Conservation (phyloP, 306 rosid species). For the Hippophae tibetana region DNA sequence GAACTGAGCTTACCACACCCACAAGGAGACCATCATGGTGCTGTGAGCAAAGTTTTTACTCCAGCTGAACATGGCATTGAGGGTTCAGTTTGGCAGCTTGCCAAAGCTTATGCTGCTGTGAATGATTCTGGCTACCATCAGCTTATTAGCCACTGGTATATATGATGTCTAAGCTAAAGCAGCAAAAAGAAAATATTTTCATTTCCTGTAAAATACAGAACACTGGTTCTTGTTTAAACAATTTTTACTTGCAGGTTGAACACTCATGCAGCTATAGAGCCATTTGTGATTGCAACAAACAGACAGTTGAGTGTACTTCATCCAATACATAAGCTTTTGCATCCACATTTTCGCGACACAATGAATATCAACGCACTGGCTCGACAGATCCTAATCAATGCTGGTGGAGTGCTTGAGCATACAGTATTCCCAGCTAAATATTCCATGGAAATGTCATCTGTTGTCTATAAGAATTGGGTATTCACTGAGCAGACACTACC, state of each 20-base stretch:
- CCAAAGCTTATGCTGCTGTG: slow-evolving; percentile 83
- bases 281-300: slow-evolving; percentile 72
- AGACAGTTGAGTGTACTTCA: slow-evolving; percentile 76
- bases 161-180: neutral
- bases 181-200: neutral
- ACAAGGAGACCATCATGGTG: slow-evolving; percentile 64
- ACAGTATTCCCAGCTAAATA: slow-evolving; percentile 80
- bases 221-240: slow-evolving; percentile 2
- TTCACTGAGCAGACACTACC: slow-evolving; percentile 79
- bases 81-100: slow-evolving; percentile 77
- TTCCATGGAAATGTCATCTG: slow-evolving; percentile 77
- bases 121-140: slow-evolving; percentile 96
- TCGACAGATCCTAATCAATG: slow-evolving; percentile 79
- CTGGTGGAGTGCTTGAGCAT: slow-evolving; percentile 76
- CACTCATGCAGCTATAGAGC: slow-evolving; percentile 94
- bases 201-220: neutral
- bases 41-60: slow-evolving; percentile 62
- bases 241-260: slow-evolving; percentile 45
- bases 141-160: slow-evolving; percentile 89
- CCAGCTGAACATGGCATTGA: slow-evolving; percentile 52
- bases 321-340: slow-evolving; percentile 74
- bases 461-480: slow-evolving; percentile 64
- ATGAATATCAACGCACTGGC: slow-evolving; percentile 89
- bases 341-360: slow-evolving; percentile 84
- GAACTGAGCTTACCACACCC: slow-evolving; percentile 92